A percentile compares a stretch with the other conserved stretches of the same genome.
These are phyloP conservation scores for Saxophila tyrrhenica DNA, from an alignment of 495 filamentous ascomycete species.

Conservation along the genomic window DNA sequence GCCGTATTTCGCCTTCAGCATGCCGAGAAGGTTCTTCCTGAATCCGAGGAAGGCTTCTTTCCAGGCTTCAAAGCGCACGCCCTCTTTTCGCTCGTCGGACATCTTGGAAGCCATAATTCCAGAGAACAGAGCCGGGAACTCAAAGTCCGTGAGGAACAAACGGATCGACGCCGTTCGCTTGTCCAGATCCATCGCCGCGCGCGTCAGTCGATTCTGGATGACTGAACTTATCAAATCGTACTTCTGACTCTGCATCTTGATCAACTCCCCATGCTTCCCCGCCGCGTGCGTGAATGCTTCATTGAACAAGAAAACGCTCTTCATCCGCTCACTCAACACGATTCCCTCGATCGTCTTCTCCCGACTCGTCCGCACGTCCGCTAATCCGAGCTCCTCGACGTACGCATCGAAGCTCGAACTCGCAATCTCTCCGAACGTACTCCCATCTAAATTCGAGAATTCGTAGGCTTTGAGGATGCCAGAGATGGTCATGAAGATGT, in stretches of 20 bases:
- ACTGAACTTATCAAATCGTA: conserved; percentile 53
- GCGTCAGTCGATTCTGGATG: conserved; percentile 69
- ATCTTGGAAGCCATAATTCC: conserved; percentile 74
- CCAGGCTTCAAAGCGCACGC: conserved; percentile 75
- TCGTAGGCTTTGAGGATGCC: conserved; percentile 58
- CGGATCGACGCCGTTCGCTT: conserved; percentile 55
- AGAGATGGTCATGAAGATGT: conserved; percentile 61
- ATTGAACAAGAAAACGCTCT: conserved; percentile 68
- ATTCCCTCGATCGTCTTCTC: conserved; percentile 89
- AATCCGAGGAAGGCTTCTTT: conserved; percentile 58
- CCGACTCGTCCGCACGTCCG: conserved; percentile 68
- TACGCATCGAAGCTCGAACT: conserved; percentile 64
- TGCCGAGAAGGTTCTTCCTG: conserved; percentile 60
- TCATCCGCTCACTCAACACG: conserved; percentile 75
- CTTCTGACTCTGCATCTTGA: conserved; percentile 54
- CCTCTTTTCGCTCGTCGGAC: conserved; percentile 54
- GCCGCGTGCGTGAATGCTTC: conserved; percentile 90
- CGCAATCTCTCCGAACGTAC: conserved; percentile 71
- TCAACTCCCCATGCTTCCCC: conserved; percentile 70
- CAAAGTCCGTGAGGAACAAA: conserved; percentile 63
- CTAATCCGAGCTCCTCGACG: conserved; percentile 61
- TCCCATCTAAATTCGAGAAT: conserved; percentile 70
- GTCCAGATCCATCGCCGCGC: conserved; percentile 67
- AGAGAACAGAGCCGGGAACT: conserved; percentile 84
- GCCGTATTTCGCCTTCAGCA: conserved; percentile 76